These are phyloP conservation scores for Neurospora sp. DNA, from an alignment of 495 filamentous ascomycete genomes.

Conservation along the genomic window DNA sequence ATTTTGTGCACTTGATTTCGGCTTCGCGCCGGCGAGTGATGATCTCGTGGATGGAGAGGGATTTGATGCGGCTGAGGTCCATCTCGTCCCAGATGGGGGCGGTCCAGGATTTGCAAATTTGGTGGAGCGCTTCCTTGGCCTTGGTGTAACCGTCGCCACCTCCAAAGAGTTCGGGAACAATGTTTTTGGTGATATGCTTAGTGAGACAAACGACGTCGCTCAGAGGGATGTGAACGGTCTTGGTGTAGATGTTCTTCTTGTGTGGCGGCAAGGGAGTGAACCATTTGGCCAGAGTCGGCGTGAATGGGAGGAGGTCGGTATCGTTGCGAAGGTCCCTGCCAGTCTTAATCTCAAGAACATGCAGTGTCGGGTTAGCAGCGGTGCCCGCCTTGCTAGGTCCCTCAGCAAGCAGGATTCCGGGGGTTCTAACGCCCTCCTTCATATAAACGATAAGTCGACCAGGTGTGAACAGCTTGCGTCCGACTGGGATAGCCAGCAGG, in stretches of 20 bases:
- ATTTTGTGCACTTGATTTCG: constrained; percentile 45
- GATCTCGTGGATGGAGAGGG: constrained; percentile 63
- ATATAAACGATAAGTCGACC: constrained; percentile 63
- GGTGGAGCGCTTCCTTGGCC: constrained; percentile 51
- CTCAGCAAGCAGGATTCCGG: constrained; percentile 69
- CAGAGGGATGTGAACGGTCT: constrained; percentile 53
- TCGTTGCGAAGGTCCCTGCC: constrained; percentile 54
- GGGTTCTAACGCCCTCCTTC: constrained; percentile 66
- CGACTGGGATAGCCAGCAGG: constrained; percentile 61
- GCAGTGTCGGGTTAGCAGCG: constrained; percentile 52
- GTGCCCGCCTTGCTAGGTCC: constrained; percentile 47
- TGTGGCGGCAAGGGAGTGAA: constrained; percentile 50
- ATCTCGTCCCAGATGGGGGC: constrained; percentile 72
- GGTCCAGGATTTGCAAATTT: constrained; percentile 60
- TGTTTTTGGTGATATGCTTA: constrained; percentile 54
- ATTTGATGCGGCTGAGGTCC: constrained; percentile 71
- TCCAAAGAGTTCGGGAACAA: constrained; percentile 42
- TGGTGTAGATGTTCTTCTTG: constrained; percentile 52
- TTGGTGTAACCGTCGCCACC: constrained; percentile 29
- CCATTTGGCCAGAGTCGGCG: constrained; percentile 51
- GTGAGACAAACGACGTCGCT: constrained; percentile 75
- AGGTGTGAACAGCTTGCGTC: constrained; percentile 63
- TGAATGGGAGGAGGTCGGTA: constrained; percentile 69
- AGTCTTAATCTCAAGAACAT: constrained; percentile 65
- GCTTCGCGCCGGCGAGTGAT: constrained; percentile 56